Base-by-base conservation (phyloP, 441 rosid species). In the Pelargonium australe region DNA sequence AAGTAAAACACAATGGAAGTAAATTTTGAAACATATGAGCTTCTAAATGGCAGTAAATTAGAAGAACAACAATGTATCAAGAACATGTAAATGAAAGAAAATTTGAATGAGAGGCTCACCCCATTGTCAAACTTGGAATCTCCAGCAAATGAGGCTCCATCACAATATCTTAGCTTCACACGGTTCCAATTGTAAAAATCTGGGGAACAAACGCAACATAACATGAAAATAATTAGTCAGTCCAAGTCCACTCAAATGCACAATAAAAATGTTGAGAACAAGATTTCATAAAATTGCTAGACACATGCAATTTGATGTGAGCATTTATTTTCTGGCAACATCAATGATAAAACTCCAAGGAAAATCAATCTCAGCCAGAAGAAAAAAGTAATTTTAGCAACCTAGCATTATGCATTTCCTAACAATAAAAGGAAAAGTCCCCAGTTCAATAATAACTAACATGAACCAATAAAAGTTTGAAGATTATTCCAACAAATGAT, bases 161-260 rank as follows among this genome's bases (percentile, higher is more conserved):
- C 93, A 62, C 93, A 88, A 63, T 88, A 88, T 71, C 93, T 82
- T n/a, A 88, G 70, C 76, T 86, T 86, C 28, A 88, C 90, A 49
- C 80, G 86, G 75, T 88, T 88, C 93, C 93, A 88, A 72, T 88
- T 86, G 85, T 88, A 85, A 77, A 88, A 88, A 72, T 86, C 93
- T 86, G 82, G 61, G 71, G 43, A 61, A 73, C 3, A 41, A n/a
- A 51, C 14, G n/a, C 61, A 45, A 66, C 7, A 13, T 58, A 40
- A 70, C 69, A 5, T n/a, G 20, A 43, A 43, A 23, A 70, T 9
- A 61, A 28, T 14, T 8, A 7, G 20, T 55, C 9, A 17, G 61
- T 17, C 43, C 43, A 40, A 40, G 43, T 40, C 10, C 43, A 7
- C 9, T 40, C 43, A 40, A 40, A 40, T 40, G 9, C 43, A 40